Conservation (phyloP, 176 grass and related monocot species). For the Pharus latifolius region DNA sequence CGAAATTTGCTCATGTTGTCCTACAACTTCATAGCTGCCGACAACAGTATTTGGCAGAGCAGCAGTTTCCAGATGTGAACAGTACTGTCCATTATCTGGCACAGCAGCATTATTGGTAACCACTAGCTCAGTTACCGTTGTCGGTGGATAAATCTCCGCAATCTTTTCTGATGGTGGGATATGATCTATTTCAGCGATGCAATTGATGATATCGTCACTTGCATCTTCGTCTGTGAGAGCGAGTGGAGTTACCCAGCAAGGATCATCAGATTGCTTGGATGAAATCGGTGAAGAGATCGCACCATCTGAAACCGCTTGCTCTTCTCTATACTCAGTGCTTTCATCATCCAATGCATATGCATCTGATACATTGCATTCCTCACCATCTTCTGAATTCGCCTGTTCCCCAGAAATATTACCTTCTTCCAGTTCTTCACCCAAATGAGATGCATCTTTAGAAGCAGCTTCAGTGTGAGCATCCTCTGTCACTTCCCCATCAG, state of each 20-base stretch:
- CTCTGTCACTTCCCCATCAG: conserved; percentile 1
- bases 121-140: background rate
- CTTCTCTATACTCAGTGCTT: conserved; percentile 23
- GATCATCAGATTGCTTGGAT: conserved; percentile 30
- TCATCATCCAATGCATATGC: conserved; percentile 15
- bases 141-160: background rate
- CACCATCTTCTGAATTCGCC: conserved; percentile 7
- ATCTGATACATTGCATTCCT: conserved; percentile 19
- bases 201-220: background rate
- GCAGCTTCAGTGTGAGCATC: background rate
- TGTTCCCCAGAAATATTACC: background rate
- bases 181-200: conserved; percentile 5
- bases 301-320: conserved; percentile 23
- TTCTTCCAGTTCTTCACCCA: conserved; percentile 23
- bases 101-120: background rate
- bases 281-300: conserved; percentile 13
- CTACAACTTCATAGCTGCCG: background rate
- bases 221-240: background rate
- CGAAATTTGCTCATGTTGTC: background rate
- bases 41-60: background rate
- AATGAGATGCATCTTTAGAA: conserved; percentile 20
- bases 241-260: conserved; percentile 15
- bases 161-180: conserved; percentile 5
- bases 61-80: conserved; percentile 4
- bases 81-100: conserved; percentile 9